Percentiles rank a stretch among this genome's conserved stretches.
phyloP scores from a whole-genome alignment of 1,284 basidiomycete genomes.

The Boletus sp. region DNA sequence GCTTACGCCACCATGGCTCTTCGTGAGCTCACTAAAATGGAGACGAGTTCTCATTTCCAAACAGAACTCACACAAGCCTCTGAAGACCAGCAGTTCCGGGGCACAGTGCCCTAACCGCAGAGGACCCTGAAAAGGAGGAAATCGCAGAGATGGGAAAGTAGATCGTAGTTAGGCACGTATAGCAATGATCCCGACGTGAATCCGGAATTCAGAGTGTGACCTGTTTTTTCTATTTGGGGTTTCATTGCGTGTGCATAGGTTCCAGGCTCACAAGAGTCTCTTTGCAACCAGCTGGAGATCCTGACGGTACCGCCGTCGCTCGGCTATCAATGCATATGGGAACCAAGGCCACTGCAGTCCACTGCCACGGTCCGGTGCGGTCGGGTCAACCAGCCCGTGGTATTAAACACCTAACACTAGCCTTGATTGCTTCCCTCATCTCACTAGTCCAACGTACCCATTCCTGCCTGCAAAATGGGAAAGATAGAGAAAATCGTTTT shows the following conservation, averaged over 20 bases:
- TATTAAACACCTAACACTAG: not conserved
- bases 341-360: not conserved
- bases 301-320: too few species aligned
- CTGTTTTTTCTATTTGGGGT: not conserved
- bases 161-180: not conserved
- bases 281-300: too few species aligned
- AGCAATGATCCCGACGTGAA: too few species aligned
- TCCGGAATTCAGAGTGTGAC: too few species aligned
- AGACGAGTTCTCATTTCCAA: conserved; percentile 87
- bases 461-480: conserved; percentile 41
- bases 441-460: not conserved
- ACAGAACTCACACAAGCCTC: conserved; percentile 73
- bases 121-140: conserved; percentile 26
- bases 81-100: conserved; percentile 79
- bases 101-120: conserved; percentile 37
- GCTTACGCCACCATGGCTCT: conserved; percentile 96
- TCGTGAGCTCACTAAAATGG: conserved; percentile 88
- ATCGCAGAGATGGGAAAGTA: conserved; percentile 18
- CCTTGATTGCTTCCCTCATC: not conserved
- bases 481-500: conserved; percentile 77
- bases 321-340: too few species aligned
- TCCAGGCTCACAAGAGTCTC: too few species aligned
- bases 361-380: not conserved
- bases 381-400: too few species aligned
- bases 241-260: too few species aligned